These are phyloP conservation scores for Hyphopichia burtonii DNA, from an alignment of 1,139 yeast species.

Conservation along the genomic window DNA sequence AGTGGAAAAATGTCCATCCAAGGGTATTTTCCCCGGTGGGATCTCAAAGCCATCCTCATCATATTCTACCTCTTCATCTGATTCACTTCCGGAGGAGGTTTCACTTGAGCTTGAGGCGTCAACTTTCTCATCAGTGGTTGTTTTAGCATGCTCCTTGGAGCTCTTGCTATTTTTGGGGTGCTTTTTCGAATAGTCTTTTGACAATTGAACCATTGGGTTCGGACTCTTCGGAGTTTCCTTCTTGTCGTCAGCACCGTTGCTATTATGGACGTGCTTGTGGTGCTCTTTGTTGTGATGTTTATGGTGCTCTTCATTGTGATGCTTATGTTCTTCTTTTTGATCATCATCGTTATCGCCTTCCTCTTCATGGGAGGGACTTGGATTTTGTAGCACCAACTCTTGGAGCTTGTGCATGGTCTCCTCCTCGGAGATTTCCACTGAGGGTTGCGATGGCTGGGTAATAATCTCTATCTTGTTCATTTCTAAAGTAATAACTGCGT, in stretches of 20 bases:
- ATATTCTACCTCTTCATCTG: slow-evolving; percentile 9
- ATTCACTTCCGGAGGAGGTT: not conserved
- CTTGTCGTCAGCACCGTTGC: not conserved
- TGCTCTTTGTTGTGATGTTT: not conserved
- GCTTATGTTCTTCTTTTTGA: slow-evolving; percentile 5
- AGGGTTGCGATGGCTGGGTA: slow-evolving; percentile 15
- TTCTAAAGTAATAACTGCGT: too few relatives aligned
- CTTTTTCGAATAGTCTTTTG: not conserved
- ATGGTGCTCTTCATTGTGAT: not conserved
- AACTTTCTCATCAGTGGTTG: not conserved
- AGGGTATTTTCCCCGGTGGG: slow-evolving; percentile 39
- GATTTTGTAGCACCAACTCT: slow-evolving; percentile 13
- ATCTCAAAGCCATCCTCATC: slow-evolving; percentile 39
- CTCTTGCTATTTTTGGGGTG: not conserved
- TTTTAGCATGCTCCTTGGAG: not conserved
- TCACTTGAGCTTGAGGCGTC: not conserved
- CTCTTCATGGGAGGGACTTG: slow-evolving; percentile 4
- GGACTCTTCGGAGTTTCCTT: not conserved
- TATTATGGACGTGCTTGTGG: not conserved
- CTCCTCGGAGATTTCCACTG: slow-evolving; percentile 7
- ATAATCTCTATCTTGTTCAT: slow-evolving; percentile 18
- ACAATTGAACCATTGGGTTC: not conserved
- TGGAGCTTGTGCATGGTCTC: slow-evolving; percentile 15
- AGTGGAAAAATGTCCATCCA: slow-evolving; percentile 43
- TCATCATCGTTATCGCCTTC: slow-evolving; percentile 2